phyloP scores from a whole-genome alignment of 495 filamentous ascomycete species.

The Stereocaulon alpinum region DNA sequence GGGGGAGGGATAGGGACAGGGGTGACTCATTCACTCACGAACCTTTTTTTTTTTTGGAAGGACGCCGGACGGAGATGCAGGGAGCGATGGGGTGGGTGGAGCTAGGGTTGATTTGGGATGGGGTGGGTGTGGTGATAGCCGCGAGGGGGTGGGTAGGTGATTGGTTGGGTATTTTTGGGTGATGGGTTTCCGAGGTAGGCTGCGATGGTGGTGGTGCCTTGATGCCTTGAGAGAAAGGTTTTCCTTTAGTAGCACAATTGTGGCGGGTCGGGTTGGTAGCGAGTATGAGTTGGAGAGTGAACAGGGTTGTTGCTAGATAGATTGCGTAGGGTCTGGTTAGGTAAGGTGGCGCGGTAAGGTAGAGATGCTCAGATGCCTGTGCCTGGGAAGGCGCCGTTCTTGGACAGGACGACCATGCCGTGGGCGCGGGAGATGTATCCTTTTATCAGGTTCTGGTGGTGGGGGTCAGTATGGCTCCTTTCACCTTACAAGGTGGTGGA shows the following conservation, averaged over 20 bases:
- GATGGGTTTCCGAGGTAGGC: constrained; percentile 1
- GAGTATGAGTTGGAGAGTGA: too few relatives aligned
- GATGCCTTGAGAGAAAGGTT: not conserved
- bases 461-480: constrained; percentile 2
- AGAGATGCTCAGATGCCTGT: constrained; percentile 61
- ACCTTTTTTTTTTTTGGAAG: not conserved
- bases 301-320: not conserved
- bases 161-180: not conserved
- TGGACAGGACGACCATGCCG: constrained; percentile 82
- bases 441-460: constrained; percentile 75
- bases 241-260: too few relatives aligned
- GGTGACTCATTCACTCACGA: not conserved
- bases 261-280: not conserved
- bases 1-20: too few relatives aligned
- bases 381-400: constrained; percentile 86
- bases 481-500: not conserved
- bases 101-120: not conserved
- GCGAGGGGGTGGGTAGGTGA: not conserved
- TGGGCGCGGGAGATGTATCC: constrained; percentile 91
- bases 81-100: too few relatives aligned
- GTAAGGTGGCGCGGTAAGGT: not conserved
- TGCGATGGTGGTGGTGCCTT: constrained; percentile 4
- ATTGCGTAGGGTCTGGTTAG: too few relatives aligned
- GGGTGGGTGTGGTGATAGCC: not conserved
- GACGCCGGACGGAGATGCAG: too few relatives aligned